Conservation (phyloP, 345 rosid species). For the Erodium maritimum region DNA sequence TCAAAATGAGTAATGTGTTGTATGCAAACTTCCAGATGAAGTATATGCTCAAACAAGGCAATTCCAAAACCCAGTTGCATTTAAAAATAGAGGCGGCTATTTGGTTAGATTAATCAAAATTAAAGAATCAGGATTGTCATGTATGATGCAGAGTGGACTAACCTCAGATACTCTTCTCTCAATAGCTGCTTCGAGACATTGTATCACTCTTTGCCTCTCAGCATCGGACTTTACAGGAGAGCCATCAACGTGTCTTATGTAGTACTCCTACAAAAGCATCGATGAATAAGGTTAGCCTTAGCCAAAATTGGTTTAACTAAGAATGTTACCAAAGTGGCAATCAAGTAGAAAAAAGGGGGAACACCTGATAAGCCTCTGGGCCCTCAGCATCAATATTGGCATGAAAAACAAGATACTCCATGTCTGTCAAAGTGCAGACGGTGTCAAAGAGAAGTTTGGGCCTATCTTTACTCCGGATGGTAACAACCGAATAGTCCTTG, state of each 20-base stretch:
- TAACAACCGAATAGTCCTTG: constrained; percentile 75
- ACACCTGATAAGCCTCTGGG: constrained; percentile 69
- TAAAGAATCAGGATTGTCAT: no score
- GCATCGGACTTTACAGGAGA: constrained; percentile 79
- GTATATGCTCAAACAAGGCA: no score
- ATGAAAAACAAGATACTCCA: constrained; percentile 88
- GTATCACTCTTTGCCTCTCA: constrained; percentile 66
- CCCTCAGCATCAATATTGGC: constrained; percentile 69
- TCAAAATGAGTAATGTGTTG: no score
- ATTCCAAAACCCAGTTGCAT: no score
- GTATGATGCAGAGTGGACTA: neutral
- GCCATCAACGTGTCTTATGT: constrained; percentile 77
- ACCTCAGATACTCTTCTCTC: constrained; percentile 93
- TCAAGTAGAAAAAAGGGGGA: no score
- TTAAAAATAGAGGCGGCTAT: no score
- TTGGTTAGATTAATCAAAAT: no score
- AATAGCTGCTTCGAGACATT: constrained; percentile 92
- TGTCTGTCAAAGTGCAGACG: constrained; percentile 84
- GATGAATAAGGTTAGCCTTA: neutral
- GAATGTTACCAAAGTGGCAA: no score
- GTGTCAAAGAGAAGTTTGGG: constrained; percentile 87
- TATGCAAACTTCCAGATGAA: no score
- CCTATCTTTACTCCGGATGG: constrained; percentile 76
- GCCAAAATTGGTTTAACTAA: neutral
- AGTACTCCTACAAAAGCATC: constrained; percentile 51